Evolutionary conservation across 345 rosid genomes (phyloP).

Genomic region (Bruguiera parviflora): DNA sequence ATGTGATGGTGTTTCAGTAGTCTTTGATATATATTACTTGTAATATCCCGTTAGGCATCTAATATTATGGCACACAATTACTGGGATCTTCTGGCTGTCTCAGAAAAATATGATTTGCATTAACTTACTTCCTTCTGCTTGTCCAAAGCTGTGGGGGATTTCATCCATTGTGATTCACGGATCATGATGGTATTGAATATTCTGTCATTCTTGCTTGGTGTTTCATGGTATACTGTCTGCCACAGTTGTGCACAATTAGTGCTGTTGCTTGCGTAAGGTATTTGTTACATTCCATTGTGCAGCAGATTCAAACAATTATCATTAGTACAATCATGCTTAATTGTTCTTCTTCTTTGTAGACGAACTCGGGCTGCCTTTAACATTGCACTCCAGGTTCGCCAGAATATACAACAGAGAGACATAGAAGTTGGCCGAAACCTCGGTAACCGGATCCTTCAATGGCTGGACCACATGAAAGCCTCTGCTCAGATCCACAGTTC

Average conservation of each 20-base stretch:
- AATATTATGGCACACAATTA: no score
- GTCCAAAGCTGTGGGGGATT: no score
- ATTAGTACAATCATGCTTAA: not conserved
- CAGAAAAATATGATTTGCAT: no score
- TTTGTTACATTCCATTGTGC: not conserved
- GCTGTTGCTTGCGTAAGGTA: not conserved
- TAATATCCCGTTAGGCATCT: no score
- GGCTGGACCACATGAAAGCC: constrained; percentile 86
- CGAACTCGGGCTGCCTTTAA: constrained; percentile 62
- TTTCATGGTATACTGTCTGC: not conserved
- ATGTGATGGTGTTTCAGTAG: no score
- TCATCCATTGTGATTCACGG: no score
- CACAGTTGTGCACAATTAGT: not conserved
- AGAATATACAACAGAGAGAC: constrained; percentile 76
- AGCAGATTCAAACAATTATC: not conserved
- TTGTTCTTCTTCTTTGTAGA: constrained; percentile 29
- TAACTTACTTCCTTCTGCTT: no score
- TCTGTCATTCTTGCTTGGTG: not conserved
- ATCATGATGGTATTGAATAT: no score
- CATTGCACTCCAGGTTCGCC: constrained; percentile 60
- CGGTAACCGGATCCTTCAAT: constrained; percentile 84
- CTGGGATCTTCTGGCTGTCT: no score
- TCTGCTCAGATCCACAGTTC: constrained; percentile 71
- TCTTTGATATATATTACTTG: no score
- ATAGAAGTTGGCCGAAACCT: constrained; percentile 79